Evolutionary conservation across 2,329 filamentous ascomycete species (phyloP).

Genomic region (Epichloe bromicola): DNA sequence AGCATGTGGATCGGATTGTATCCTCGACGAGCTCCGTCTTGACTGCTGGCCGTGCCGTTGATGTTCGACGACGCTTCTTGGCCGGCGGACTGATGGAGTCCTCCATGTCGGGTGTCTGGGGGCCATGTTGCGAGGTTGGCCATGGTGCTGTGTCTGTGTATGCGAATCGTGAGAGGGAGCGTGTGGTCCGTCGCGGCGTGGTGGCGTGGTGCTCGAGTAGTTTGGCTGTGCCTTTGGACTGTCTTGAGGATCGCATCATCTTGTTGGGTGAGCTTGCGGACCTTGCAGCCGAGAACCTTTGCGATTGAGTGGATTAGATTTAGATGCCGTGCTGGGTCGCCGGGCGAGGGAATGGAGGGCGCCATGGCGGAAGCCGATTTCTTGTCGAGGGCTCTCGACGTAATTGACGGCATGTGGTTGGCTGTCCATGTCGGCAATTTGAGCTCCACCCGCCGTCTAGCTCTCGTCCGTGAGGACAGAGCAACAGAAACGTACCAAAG

Average conservation of each 20-base stretch:
- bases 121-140: conserved; percentile 9
- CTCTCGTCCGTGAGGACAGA: too few relatives aligned
- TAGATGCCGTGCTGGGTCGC: too few relatives aligned
- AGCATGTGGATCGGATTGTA: conserved; percentile 11
- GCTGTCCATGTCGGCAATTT: neutral
- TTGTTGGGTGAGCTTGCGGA: neutral
- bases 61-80: conserved; percentile 18
- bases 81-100: conserved; percentile 29
- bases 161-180: conserved; percentile 36
- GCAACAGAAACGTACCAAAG: neutral
- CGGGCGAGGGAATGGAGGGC: neutral
- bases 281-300: neutral
- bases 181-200: conserved; percentile 32
- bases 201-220: conserved; percentile 28
- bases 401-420: neutral
- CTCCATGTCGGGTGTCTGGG: conserved; percentile 37
- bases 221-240: conserved; percentile 45
- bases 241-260: conserved; percentile 42
- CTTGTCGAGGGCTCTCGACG: too few relatives aligned
- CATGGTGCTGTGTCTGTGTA: conserved; percentile 19
- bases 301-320: too few relatives aligned
- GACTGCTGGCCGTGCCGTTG: conserved; percentile 6
- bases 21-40: conserved; percentile 28
- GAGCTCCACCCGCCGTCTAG: neutral
- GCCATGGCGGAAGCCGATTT: too few relatives aligned